Percentiles rank a stretch among this genome's conserved stretches.
These are phyloP conservation scores for button mushroom (Agaricus bisporus) DNA, from an alignment of 768 basidiomycete species.

Conservation along the genomic window DNA sequence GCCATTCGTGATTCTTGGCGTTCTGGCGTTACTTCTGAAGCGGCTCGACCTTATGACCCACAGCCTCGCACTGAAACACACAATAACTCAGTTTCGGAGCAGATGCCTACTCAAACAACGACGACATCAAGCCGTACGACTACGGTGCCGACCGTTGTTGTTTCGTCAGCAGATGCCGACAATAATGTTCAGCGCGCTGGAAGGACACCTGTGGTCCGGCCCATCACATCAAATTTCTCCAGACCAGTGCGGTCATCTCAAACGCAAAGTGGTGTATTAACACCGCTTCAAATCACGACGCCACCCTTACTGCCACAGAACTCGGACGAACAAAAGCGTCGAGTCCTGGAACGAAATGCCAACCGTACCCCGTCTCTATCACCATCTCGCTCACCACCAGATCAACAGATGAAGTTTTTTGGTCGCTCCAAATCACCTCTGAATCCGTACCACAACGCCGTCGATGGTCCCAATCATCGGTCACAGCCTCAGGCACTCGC, in stretches of 20 bases:
- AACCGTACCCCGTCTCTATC: constrained; percentile 29
- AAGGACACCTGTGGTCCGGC: constrained; percentile 37
- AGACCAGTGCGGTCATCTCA: constrained; percentile 36
- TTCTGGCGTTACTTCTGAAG: constrained; percentile 15
- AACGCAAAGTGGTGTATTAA: background rate
- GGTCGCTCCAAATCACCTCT: constrained; percentile 9
- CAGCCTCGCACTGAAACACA: background rate
- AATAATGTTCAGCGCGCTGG: constrained; percentile 13
- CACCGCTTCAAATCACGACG: constrained; percentile 3
- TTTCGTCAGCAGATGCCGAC: constrained; percentile 36
- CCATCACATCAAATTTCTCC: constrained; percentile 56
- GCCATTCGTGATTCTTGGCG: constrained; percentile 38
- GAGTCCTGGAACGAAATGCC: constrained; percentile 57
- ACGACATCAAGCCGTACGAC: background rate
- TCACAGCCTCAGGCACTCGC: background rate
- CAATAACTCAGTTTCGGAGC: background rate
- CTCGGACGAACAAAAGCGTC: constrained; percentile 38
- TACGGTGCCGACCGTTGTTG: constrained; percentile 20
- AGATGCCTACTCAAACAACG: background rate
- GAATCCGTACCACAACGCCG: background rate
- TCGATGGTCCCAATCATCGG: background rate
- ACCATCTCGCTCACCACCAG: constrained; percentile 2
- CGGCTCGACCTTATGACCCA: constrained; percentile 7
- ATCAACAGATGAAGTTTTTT: constrained; percentile 4
- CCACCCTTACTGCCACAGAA: constrained; percentile 26